Evolutionary conservation across 192 early-diverging fungal genomes (phyloP), one percentile per base, ranked within the genome.

Genomic region (Rhizoclosmatium sp.): DNA sequence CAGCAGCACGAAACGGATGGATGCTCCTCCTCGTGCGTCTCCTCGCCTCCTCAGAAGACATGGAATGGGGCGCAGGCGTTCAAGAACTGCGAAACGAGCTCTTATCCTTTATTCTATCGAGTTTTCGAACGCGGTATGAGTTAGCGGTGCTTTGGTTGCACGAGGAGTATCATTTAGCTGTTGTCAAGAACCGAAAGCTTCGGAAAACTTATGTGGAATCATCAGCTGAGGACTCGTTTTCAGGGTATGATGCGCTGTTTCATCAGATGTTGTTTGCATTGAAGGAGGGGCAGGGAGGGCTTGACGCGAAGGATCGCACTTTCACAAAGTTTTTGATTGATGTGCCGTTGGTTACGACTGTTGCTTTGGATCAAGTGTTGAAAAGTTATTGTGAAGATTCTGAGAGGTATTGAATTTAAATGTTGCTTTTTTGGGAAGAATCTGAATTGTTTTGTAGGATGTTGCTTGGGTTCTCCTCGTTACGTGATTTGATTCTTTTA

Each of bases 301-400:
- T 95, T 9, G 91, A 93, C 67, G 81, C 85, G 51, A 91, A 91
- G 78, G 95, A 96, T 80, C 83, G 87, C 23, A 87, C 86, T 1
- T 87, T 96, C 66, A 90, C 93, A 0, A 89, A 90, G 47, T 89
- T 96, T 72, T 75, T 96, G 75, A 73, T 95, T 16, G 94, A 96
- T 47, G 92, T 90, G 2, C 95, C 95, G 3, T 88, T 93, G 69
- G 68, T 96, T 5, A 83, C 87, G n/a, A 80, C 78, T 10, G 84
- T 85, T 48, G 87, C 90, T 0, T 82, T 96, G 12, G 87, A 90
- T 3, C 51, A 44, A 4, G 79, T 91, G 19, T 86, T 96, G 7
- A 84, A 87, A 78, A 79, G 76, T 44, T 93, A 89, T 78, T 92
- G 90, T 67, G 92, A 93, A 69, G 91, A 94, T 73, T 73, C 85